phyloP scores from a whole-genome alignment of 2,329 filamentous ascomycete species.

The Pseudocercospora crystallina region DNA sequence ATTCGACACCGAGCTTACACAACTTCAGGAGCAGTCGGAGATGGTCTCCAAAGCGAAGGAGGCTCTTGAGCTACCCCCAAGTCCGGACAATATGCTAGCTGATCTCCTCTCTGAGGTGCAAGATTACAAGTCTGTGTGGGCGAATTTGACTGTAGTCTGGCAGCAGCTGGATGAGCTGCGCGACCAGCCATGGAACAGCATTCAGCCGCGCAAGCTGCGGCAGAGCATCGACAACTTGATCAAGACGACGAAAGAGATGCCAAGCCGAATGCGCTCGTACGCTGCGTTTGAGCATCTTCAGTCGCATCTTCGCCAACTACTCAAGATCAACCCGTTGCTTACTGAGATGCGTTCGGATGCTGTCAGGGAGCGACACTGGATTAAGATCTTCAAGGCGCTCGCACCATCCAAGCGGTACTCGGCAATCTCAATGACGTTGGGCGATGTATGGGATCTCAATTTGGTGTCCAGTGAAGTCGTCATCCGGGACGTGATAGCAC shows the following conservation, averaged over 20 bases:
- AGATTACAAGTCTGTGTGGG: constrained; percentile 99
- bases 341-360: constrained; percentile 94
- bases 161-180: constrained; percentile 90
- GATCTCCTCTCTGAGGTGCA: constrained; percentile 92
- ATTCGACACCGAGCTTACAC: constrained; percentile 83
- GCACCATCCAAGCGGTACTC: constrained; percentile 93
- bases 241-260: constrained; percentile 99
- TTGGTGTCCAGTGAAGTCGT: constrained; percentile 81
- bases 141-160: constrained; percentile 93
- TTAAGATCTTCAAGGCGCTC: constrained; percentile 94
- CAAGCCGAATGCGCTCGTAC: constrained; percentile 97
- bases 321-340: constrained; percentile 87
- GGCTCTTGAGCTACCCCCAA: constrained; percentile 83
- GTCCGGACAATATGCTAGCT: constrained; percentile 76
- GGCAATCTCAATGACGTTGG: constrained; percentile 90
- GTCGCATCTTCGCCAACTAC: constrained; percentile 77
- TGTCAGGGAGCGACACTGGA: constrained; percentile 94
- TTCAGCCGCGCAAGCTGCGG: constrained; percentile 90
- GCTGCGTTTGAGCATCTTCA: constrained; percentile 99
- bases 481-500: constrained; percentile 88
- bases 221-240: constrained; percentile 86
- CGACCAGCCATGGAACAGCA: constrained; percentile 90
- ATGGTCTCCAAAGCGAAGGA: constrained; percentile 98
- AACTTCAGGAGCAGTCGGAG: constrained; percentile 80
- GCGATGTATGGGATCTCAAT: constrained; percentile 97